phyloP scores from a whole-genome alignment of 495 filamentous ascomycete species.

The Recurvomyces mirabilis region DNA sequence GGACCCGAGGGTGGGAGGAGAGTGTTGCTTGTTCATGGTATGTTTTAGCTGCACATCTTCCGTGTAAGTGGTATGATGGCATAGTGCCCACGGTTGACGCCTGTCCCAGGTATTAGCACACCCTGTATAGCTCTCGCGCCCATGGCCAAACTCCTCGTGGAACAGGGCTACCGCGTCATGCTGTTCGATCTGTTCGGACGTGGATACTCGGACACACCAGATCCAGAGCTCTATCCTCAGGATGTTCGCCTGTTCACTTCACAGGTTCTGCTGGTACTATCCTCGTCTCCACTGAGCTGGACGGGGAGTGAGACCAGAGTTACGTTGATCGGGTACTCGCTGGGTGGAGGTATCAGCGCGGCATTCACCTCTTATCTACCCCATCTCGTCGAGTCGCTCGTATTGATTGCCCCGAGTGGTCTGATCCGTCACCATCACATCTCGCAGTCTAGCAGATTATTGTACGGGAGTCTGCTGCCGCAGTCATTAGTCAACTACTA shows the following conservation, averaged over 20 bases:
- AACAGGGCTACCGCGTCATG: conserved; percentile 69
- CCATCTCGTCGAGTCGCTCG: conserved; percentile 49
- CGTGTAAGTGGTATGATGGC: too few relatives aligned
- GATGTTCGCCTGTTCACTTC: conserved; percentile 62
- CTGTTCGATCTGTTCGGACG: conserved; percentile 73
- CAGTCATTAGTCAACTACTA: conserved; percentile 43
- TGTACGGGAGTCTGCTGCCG: conserved; percentile 51
- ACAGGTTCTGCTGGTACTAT: conserved; percentile 60
- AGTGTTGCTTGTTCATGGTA: conserved; percentile 75
- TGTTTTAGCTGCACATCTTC: too few relatives aligned
- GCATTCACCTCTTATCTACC: conserved; percentile 66
- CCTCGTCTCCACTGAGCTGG: conserved; percentile 33
- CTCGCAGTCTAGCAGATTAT: conserved; percentile 43
- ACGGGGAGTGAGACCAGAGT: conserved; percentile 32
- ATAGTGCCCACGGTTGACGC: too few relatives aligned
- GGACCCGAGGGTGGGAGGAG: conserved; percentile 71
- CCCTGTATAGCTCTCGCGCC: conserved; percentile 61
- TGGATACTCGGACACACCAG: conserved; percentile 63
- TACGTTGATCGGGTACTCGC: conserved; percentile 67
- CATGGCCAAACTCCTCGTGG: conserved; percentile 56
- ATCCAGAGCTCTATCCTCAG: conserved; percentile 46
- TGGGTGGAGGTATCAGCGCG: conserved; percentile 69
- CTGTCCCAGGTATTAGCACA: conserved; percentile 74
- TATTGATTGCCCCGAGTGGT: conserved; percentile 67
- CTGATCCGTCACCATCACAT: conserved; percentile 57